These are phyloP conservation scores for Fusarium devonianum DNA, from an alignment of 2,329 filamentous ascomycete genomes.

Conservation along the genomic window DNA sequence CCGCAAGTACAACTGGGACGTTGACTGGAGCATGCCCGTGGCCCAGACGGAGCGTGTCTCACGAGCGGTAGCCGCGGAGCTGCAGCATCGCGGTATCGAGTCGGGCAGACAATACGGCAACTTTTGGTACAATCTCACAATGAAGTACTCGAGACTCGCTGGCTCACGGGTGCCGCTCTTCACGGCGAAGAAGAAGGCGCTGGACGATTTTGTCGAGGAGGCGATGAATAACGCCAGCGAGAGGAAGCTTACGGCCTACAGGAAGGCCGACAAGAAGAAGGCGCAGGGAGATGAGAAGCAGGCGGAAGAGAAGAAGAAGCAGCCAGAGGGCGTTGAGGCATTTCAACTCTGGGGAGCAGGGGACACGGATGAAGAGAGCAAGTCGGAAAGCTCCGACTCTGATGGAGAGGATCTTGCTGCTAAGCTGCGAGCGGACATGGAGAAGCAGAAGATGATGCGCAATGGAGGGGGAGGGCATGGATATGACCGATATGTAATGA, in stretches of 20 bases:
- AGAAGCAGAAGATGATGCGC: constrained; percentile 20
- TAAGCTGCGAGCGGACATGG: constrained; percentile 18
- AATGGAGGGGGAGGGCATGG: no score
- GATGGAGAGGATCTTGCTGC: constrained; percentile 20
- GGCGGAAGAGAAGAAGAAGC: constrained; percentile 6
- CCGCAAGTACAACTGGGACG: constrained; percentile 23
- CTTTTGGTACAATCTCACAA: constrained; percentile 40
- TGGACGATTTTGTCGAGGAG: constrained; percentile 35
- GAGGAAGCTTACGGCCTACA: not conserved
- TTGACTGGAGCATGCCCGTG: constrained; percentile 20
- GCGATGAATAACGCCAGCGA: constrained; percentile 17
- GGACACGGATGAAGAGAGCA: constrained; percentile 31
- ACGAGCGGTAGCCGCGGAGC: constrained; percentile 22
- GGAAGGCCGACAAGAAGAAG: not conserved
- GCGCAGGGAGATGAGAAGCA: constrained; percentile 8
- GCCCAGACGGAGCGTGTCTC: constrained; percentile 9
- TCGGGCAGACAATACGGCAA: constrained; percentile 26
- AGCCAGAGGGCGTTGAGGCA: constrained; percentile 28
- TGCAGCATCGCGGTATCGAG: constrained; percentile 25
- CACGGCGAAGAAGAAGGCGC: constrained; percentile 34
- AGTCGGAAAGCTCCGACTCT: constrained; percentile 20
- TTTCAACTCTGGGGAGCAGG: constrained; percentile 25
- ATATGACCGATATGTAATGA: constrained; percentile 17
- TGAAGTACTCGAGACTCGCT: constrained; percentile 27
- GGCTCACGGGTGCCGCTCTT: constrained; percentile 37